These are phyloP conservation scores for Linaria vulgaris DNA, from an alignment of 257 asterid genomes.

Conservation along the genomic window DNA sequence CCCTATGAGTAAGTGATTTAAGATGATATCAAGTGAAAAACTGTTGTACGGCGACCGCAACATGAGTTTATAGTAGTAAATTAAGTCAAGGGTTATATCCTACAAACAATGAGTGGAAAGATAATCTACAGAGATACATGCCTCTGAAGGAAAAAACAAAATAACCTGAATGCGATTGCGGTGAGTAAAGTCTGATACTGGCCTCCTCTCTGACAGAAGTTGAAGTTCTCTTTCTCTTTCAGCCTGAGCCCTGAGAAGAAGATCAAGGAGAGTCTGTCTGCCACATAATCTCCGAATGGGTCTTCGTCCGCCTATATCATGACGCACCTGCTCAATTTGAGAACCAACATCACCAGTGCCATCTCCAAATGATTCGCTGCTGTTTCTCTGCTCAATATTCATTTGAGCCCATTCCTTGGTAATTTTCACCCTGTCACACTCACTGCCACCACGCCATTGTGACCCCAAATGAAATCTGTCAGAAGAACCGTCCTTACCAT, in stretches of 20 bases:
- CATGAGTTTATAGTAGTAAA: too few relatives aligned
- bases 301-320: constrained; percentile 50
- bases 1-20: neutral
- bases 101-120: too few relatives aligned
- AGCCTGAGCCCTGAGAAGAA: constrained; percentile 65
- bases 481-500: constrained; percentile 41
- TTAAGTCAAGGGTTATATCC: too few relatives aligned
- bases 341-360: constrained; percentile 45
- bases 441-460: constrained; percentile 53
- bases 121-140: too few relatives aligned
- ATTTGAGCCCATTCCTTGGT: constrained; percentile 56
- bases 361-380: constrained; percentile 39
- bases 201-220: constrained; percentile 51
- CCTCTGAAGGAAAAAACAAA: neutral
- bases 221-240: constrained; percentile 72
- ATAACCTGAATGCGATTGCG: constrained; percentile 93
- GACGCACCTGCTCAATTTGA: constrained; percentile 49
- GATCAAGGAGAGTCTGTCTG: constrained; percentile 88
- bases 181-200: constrained; percentile 74
- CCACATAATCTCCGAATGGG: constrained; percentile 74
- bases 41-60: too few relatives aligned
- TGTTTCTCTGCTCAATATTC: constrained; percentile 40
- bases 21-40: neutral
- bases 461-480: constrained; percentile 35
- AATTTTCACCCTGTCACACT: constrained; percentile 55